Evolutionary conservation across 73 alveolate genomes (phyloP), one percentile per base, ranked within the genome.

Genomic region (Paramecium pentaurelia): DNA sequence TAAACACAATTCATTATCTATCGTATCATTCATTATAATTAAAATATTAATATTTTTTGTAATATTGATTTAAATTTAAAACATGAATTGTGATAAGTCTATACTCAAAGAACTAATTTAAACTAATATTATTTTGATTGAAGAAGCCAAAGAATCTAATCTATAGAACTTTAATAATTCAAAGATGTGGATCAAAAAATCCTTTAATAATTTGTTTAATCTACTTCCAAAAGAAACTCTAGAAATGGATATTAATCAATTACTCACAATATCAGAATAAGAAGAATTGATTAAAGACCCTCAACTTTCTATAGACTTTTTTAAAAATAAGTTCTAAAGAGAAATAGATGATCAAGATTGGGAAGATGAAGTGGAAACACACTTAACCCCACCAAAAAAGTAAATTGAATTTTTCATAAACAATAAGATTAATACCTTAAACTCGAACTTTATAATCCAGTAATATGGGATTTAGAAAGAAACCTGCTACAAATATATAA

Each of bases 11-110:
- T 73, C 87, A 34, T 22, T 73, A 20, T 73, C 64, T 4, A 37
- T 25, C 87, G 87, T 73, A 73, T 73, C 87, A 73, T 73, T 73
- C 87, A 73, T 73, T 37, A 16, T 73, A 14, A 73, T 73, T 73
- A 36, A 36, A 12, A 37, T 54, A 73, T 73, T 22, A 37, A 73
- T 73, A 37, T 28, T 36, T 73, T 40, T 73, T 44, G 70, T 18
- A 18, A 12, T 34, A 36, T 37, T 73, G 34, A 73, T 73, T 73
- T 73, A 73, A 73, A 73, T 73, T 73, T 73, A 38, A 73, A 73
- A 32, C 18, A 34, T 37, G 60, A 73, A 73, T 73, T 36, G 34
- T 37, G 47, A 73, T 68, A 73, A 36, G 47, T 32, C 37, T 18
- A 73, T 37, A 9, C 40, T 37, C 32, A 73, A 40, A 25, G 60